Evolutionary conservation across 2,329 filamentous ascomycete species (phyloP).

Genomic region (Ceratocystiopsis brevicomis): DNA sequence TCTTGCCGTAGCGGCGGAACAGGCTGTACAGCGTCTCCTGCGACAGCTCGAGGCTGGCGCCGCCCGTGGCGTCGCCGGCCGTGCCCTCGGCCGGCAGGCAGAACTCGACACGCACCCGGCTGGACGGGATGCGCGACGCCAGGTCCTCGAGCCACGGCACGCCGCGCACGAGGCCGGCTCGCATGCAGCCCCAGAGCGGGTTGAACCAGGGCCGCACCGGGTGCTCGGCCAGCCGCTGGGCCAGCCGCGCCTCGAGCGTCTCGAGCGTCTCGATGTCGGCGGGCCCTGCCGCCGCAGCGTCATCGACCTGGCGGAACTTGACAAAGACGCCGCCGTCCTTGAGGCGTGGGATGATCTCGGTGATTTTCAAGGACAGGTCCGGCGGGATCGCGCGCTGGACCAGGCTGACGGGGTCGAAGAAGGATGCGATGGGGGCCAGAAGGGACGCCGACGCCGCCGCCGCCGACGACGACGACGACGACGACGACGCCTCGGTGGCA

Average conservation of each 20-base stretch:
- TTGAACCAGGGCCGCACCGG: constrained; percentile 82
- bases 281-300: background rate
- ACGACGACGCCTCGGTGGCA: background rate
- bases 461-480: background rate
- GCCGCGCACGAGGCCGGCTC: constrained; percentile 57
- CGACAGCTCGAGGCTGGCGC: constrained; percentile 54
- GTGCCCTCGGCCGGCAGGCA: constrained; percentile 40
- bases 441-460: background rate
- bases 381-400: constrained; percentile 45
- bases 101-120: constrained; percentile 67
- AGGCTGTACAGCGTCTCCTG: constrained; percentile 76
- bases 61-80: constrained; percentile 24
- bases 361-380: constrained; percentile 47
- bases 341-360: constrained; percentile 63
- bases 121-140: constrained; percentile 54
- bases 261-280: constrained; percentile 11
- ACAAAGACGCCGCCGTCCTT: constrained; percentile 91
- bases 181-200: constrained; percentile 48
- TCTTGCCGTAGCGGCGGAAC: constrained; percentile 79
- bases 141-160: constrained; percentile 90
- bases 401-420: constrained; percentile 30
- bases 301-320: constrained; percentile 43
- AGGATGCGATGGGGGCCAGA: background rate
- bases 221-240: constrained; percentile 43
- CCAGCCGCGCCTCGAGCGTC: constrained; percentile 32